phyloP scores from a whole-genome alignment of 2,329 filamentous ascomycete genomes.

The Chaetomium olivaceum region DNA sequence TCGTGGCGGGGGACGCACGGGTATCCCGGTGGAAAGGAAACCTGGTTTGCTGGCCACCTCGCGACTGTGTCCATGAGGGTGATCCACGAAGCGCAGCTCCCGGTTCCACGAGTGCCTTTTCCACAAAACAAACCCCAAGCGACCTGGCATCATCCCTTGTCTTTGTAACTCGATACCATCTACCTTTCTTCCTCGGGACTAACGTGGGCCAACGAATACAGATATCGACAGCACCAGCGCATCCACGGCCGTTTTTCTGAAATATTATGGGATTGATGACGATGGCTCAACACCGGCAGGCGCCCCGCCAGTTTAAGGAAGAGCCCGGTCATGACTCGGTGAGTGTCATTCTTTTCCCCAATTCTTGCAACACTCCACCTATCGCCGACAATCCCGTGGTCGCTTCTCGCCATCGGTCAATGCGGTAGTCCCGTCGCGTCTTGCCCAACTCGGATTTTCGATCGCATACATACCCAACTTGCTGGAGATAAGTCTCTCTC shows the following conservation, averaged over 20 bases:
- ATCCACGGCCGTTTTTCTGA: slow-evolving; percentile 15
- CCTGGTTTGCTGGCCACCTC: slow-evolving; percentile 18
- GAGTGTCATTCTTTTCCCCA: slow-evolving; percentile 37
- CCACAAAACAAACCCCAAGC: background rate
- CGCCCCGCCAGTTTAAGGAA: slow-evolving; percentile 46
- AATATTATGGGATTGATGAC: slow-evolving; percentile 45
- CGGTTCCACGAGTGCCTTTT: slow-evolving; percentile 6
- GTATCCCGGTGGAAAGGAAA: slow-evolving; percentile 9
- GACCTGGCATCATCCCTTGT: background rate
- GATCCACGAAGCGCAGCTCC: slow-evolving; percentile 14
- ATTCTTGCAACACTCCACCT: slow-evolving; percentile 20
- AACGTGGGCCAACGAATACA: slow-evolving; percentile 5
- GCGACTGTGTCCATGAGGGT: slow-evolving; percentile 2
- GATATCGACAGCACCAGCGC: background rate
- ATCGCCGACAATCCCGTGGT: slow-evolving; percentile 22
- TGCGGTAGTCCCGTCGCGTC: slow-evolving; percentile 19
- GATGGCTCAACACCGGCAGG: slow-evolving; percentile 50
- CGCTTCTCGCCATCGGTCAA: slow-evolving; percentile 9
- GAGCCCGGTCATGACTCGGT: slow-evolving; percentile 46
- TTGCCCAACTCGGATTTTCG: background rate
- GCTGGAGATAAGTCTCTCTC: slow-evolving; percentile 20
- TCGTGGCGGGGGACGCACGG: slow-evolving; percentile 18
- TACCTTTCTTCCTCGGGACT: slow-evolving; percentile 3
- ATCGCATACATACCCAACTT: background rate
- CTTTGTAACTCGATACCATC: background rate